Base-by-base conservation (phyloP, 2,329 filamentous ascomycete species). In the Neopestalotiopsis clavispora region DNA sequence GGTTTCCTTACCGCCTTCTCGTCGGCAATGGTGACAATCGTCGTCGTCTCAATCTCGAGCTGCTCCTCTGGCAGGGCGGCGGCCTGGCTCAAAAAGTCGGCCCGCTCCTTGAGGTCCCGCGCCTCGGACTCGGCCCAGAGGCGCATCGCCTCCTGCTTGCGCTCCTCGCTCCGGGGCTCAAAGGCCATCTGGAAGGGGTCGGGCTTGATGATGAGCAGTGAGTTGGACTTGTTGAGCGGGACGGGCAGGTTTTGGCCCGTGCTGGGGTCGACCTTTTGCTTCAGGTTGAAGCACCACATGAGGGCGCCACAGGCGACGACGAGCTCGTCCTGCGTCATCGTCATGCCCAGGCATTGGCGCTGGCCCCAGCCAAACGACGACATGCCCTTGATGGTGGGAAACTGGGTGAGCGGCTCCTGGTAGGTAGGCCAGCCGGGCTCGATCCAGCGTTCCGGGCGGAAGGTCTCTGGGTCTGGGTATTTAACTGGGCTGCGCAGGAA, bases 141-240 rank as follows among this genome's bases (percentile, higher is more conserved):
- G 5, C 74, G 71, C 14, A 80, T 71, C 6, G 83, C 80, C 69
- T 83, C 79, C 52, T 76, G 71, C 69, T 77, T 79, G 30, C 83
- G 79, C 7, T 72, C 73, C 64, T 79, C 78, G 65, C 81, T 86
- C 63, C 86, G 77, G 4, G 85, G 84, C 75, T 87, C 83, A 67
- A 88, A 87, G 1, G 78, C 80, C 84, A 88, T 86, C 75, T 86
- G 77, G 73, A 86, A 88, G 0, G 83, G 81, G 70, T 88, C 84
- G 0, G 86, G 86, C 79, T 87, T 87, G 78, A 88, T 83, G 72
- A 88, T 87, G n/a, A 88, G 81, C 13, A 87, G 78, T 4, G 84
- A 86, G 73, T 87, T 87, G 56, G 82, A 85, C 78, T 86, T 86
- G 75, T 86, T 76, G 4, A 83, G 71, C 0, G 83, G 81, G 0